A percentile compares a stretch with the other conserved stretches of the same genome.
Evolutionary conservation across 2,329 filamentous ascomycete genomes (phyloP).

Genomic region (Fusarium concolor): DNA sequence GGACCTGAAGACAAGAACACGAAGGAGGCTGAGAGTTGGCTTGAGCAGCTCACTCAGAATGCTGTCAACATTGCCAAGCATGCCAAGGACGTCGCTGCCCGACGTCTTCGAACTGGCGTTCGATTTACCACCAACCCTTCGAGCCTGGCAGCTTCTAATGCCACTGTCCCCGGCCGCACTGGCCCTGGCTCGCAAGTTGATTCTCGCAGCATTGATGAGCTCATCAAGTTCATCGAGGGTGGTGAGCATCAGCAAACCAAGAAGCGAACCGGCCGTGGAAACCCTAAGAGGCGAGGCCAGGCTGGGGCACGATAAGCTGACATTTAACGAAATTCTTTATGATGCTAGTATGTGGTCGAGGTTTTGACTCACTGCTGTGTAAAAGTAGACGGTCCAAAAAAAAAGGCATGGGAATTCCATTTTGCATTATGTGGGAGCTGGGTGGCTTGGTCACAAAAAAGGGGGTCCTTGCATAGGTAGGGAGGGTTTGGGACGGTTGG

Average conservation of each 20-base stretch:
- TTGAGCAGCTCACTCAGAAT: conserved; percentile 95
- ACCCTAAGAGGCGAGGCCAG: conserved; percentile 66
- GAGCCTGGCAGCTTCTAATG: conserved; percentile 44
- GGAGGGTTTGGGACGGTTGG: conserved; percentile 32
- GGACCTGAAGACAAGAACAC: conserved; percentile 96
- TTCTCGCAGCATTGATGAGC: conserved; percentile 88
- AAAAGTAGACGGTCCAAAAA: conserved; percentile 35
- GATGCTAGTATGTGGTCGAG: conserved; percentile 29
- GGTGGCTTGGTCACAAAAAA: conserved; percentile 21
- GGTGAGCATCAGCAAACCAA: conserved; percentile 67
- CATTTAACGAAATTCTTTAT: conserved; percentile 25
- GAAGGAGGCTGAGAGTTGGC: conserved; percentile 96
- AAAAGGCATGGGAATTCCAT: conserved; percentile 34
- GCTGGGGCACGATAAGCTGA: conserved; percentile 35
- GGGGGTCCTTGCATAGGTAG: conserved; percentile 21
- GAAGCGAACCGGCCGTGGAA: conserved; percentile 65
- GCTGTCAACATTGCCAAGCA: conserved; percentile 95
- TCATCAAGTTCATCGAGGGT: conserved; percentile 95
- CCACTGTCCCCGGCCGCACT: conserved; percentile 49
- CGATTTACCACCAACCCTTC: conserved; percentile 65
- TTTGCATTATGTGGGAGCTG: conserved; percentile 32
- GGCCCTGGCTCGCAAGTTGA: conserved; percentile 64
- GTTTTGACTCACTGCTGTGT: conserved; percentile 35
- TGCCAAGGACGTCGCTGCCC: conserved; percentile 84
- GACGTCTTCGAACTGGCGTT: conserved; percentile 76